Evolutionary conservation across 352 stramenopile species (phyloP).

Genomic region (Globisporangium cederbergense): DNA sequence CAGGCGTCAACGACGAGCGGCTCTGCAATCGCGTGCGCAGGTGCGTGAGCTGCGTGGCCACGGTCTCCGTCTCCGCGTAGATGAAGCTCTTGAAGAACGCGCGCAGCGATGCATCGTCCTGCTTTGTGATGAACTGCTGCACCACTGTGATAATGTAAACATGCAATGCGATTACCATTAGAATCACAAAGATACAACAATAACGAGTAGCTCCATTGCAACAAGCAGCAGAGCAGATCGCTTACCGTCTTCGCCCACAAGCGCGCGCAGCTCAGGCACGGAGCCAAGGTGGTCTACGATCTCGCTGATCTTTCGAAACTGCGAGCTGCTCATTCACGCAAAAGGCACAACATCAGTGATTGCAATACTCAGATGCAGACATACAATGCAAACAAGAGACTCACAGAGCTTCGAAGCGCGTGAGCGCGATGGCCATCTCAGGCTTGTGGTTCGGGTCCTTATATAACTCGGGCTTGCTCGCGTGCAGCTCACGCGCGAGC

Average conservation of each 20-base stretch:
- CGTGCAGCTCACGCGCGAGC: slow-evolving; percentile 78
- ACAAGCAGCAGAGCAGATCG: neutral
- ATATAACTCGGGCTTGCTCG: slow-evolving; percentile 91
- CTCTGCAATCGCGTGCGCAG: slow-evolving; percentile 79
- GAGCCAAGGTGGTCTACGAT: slow-evolving; percentile 76
- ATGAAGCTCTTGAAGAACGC: slow-evolving; percentile 80
- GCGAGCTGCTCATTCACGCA: slow-evolving; percentile 44
- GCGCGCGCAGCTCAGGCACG: slow-evolving; percentile 78
- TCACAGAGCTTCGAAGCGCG: slow-evolving; percentile 93
- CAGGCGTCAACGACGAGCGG: slow-evolving; percentile 20
- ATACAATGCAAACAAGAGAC: slow-evolving; percentile 12
- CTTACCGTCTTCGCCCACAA: slow-evolving; percentile 28
- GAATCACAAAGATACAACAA: neutral
- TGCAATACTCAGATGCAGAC: neutral
- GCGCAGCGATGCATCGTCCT: slow-evolving; percentile 44
- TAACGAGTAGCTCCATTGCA: neutral
- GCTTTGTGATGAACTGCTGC: slow-evolving; percentile 30
- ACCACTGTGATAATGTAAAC: slow-evolving; percentile 23
- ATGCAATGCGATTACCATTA: neutral
- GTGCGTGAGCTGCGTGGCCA: slow-evolving; percentile 63
- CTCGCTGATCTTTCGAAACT: slow-evolving; percentile 88
- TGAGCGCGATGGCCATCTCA: slow-evolving; percentile 99
- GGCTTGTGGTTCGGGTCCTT: slow-evolving; percentile 99
- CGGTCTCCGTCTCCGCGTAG: slow-evolving; percentile 64
- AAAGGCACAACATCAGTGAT: neutral